Percentiles rank a stretch among this genome's conserved stretches.
Evolutionary conservation across 169 alveolate species (phyloP).

Genomic region (Condylostoma magnum): DNA sequence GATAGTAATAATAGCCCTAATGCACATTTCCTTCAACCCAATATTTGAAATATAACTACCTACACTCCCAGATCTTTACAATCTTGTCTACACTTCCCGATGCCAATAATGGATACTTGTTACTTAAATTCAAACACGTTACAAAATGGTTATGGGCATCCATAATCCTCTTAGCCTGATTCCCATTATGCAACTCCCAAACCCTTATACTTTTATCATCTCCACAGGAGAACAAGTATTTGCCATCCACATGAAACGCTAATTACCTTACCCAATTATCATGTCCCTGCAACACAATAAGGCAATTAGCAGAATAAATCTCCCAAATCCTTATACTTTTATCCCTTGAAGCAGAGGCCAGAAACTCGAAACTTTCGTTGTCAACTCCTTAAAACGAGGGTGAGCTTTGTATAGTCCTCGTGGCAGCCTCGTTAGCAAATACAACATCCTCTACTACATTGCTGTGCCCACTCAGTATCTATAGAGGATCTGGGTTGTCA

Average conservation of each 20-base stretch:
- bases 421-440: constrained; percentile 39
- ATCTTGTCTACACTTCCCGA: constrained; percentile 52
- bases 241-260: constrained; percentile 75
- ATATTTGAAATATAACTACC: constrained; percentile 29
- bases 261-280: constrained; percentile 82
- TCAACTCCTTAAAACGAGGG: constrained; percentile 24
- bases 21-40: too few relatives aligned
- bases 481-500: constrained; percentile 30
- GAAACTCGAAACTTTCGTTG: constrained; percentile 46
- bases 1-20: too few relatives aligned
- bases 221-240: constrained; percentile 70
- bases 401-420: constrained; percentile 15
- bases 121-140: constrained; percentile 30
- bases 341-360: constrained; percentile 81
- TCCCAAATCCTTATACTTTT: constrained; percentile 80
- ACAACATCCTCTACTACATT: constrained; percentile 59
- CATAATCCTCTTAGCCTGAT: constrained; percentile 35
- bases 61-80: constrained; percentile 51
- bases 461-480: constrained; percentile 59
- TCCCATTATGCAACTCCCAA: constrained; percentile 55
- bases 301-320: constrained; percentile 50
- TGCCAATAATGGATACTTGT: constrained; percentile 41
- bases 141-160: constrained; percentile 59
- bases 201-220: constrained; percentile 75
- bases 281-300: constrained; percentile 72